Evolutionary conservation across 2,329 filamentous ascomycete species (phyloP).

Genomic region (Fusarium setosum): DNA sequence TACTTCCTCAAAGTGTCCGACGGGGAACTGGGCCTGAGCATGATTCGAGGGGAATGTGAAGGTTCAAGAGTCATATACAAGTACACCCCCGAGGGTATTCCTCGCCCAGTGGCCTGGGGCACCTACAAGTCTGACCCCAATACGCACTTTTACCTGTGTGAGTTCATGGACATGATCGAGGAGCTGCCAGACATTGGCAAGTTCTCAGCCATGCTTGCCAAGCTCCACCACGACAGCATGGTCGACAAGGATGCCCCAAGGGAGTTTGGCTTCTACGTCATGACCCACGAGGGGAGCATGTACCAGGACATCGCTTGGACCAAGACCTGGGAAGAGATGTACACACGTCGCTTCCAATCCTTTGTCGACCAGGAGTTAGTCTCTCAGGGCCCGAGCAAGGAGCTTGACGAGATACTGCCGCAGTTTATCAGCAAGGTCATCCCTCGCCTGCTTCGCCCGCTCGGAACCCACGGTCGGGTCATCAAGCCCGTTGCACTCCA

Average conservation of each 20-base stretch:
- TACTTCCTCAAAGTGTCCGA: background rate
- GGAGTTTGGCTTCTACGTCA: background rate
- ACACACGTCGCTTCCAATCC: background rate
- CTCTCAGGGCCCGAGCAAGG: background rate
- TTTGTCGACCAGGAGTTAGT: background rate
- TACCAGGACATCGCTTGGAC: background rate
- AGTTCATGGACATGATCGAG: background rate
- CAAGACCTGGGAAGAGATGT: background rate
- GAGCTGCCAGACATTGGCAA: background rate
- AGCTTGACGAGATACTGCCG: background rate
- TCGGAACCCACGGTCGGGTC: background rate
- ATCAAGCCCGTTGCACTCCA: background rate
- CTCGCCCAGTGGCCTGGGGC: background rate
- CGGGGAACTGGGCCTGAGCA: background rate
- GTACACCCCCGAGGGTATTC: background rate
- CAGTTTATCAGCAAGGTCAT: background rate
- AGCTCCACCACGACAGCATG: background rate
- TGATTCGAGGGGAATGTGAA: background rate
- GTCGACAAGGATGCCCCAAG: background rate
- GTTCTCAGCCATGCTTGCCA: background rate
- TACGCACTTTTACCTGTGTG: background rate
- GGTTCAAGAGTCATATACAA: background rate
- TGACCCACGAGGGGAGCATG: background rate
- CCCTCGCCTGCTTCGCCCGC: background rate
- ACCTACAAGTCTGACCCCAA: background rate